These are phyloP conservation scores for Domatiomyces catenatus DNA, from an alignment of 2,329 filamentous ascomycete genomes.

Conservation along the genomic window DNA sequence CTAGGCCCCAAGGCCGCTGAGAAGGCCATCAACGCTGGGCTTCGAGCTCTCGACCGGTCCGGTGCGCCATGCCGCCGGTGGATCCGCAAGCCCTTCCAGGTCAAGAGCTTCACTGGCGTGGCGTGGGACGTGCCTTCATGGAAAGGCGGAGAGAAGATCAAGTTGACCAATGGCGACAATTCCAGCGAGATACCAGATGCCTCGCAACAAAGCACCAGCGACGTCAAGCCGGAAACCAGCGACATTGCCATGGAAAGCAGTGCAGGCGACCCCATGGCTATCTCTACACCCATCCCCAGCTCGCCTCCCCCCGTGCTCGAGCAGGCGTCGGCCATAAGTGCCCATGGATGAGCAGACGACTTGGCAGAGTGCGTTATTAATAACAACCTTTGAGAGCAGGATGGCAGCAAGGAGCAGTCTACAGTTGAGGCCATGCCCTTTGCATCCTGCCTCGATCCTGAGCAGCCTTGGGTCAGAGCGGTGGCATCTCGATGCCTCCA, in stretches of 20 bases:
- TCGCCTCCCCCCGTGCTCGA: slow-evolving; percentile 33
- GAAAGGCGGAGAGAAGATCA: slow-evolving; percentile 43
- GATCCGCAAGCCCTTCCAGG: slow-evolving; percentile 62
- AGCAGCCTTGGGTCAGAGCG: too few relatives aligned
- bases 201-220: slow-evolving; percentile 40
- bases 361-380: background rate
- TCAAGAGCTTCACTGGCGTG: slow-evolving; percentile 88
- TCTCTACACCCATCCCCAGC: slow-evolving; percentile 32
- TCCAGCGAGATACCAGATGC: slow-evolving; percentile 44
- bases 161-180: slow-evolving; percentile 31
- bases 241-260: slow-evolving; percentile 44
- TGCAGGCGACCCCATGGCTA: slow-evolving; percentile 32
- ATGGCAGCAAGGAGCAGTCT: too few relatives aligned
- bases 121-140: slow-evolving; percentile 70
- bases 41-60: slow-evolving; percentile 82
- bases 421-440: too few relatives aligned
- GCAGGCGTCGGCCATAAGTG: slow-evolving; percentile 24
- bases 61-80: slow-evolving; percentile 88
- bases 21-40: slow-evolving; percentile 89
- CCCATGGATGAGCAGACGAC: slow-evolving; percentile 16
- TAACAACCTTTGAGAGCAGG: too few relatives aligned
- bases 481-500: too few relatives aligned
- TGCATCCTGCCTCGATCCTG: too few relatives aligned
- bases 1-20: slow-evolving; percentile 93
- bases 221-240: slow-evolving; percentile 38